Evolutionary conservation across 768 basidiomycete genomes (phyloP), one percentile per base, ranked within the genome.

Genomic region (Boletus fagicola): DNA sequence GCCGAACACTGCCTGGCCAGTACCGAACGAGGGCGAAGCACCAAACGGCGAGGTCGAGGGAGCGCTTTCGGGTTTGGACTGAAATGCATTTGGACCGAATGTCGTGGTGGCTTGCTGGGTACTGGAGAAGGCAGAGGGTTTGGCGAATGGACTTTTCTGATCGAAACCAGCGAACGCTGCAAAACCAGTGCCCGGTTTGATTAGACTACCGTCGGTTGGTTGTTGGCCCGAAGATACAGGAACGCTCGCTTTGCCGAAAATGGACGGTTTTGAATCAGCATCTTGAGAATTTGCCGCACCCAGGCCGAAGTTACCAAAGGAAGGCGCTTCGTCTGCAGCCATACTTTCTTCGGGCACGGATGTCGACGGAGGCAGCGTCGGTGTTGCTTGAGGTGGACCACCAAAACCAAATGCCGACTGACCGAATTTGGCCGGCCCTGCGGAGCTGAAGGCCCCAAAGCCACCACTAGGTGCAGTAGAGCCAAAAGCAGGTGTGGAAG

Each of bases 171-270:
- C 43, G 15, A 73, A 69, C 4, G 68, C 71, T 22, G 71, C 76
- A 56, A 76, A 77, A 5, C 70, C 76, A 16, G 66, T 62, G 2
- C 72, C 72, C 2, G 72, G 73, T 57, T 72, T 77, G 31, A 75
- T 67, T 9, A 70, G 31, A 45, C 60, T 51, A 38, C 48, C 51
- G 4, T 60, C 64, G 9, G 60, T 54, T n/a, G 68, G 56, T 26
- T 61, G 61, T 53, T 59, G 60, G 30, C 26, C 22, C 4, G 61
- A 58, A 30, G 62, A 36, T 12, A 45, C 48, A n/a, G 61, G 48
- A 8, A 44, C 26, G 51, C 51, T 51, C 54, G 64, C 0, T 26
- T 67, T 66, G 20, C 75, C 74, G 44, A 76, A 76, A 51, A 75
- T 74, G 22, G 72, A 70, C 11, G 61, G 65, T 43, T 59, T 68